Evolutionary conservation across 179 eudicot genomes (phyloP), one percentile per base, ranked within the genome.

Genomic region (Camellia oleifera): DNA sequence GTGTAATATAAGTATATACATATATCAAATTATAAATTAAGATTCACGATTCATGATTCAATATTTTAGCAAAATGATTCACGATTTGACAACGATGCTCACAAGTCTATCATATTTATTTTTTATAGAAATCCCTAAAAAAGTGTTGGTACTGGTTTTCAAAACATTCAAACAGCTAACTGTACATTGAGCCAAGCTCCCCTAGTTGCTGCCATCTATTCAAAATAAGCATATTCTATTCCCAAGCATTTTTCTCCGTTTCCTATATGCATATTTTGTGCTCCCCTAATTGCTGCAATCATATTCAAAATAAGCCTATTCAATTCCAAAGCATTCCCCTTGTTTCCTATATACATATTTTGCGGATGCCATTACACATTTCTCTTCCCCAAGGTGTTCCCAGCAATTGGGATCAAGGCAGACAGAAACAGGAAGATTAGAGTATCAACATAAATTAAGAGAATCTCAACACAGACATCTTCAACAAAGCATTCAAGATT

Each of bases 401-500:
- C 12, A 74, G 18, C 18, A 74, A 75, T 3, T 74, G 11, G 26
- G 5, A 46, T 17, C 56, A 69, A 40, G 57, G 7, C 5, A 48
- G 52, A 48, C 52, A 8, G 1, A 66, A 66, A 66, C 45, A 66
- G 2, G 45, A 23, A 66, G n/a, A 66, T 23, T 11, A 66, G 45
- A 66, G 69, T 26, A 7, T n/a, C 69, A 26, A 32, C 13, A 1
- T 3, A 5, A 9, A 58, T 14, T n/a, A 58, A 17, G n/a, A 74
- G 2, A 32, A 12, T 68, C 72, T 50, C 48, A 62, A 9, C 44
- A 57, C 7, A 10, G 54, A n/a, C 53, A 58, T 58, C 48, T 74
- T 74, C 67, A 58, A n/a, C 52, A 74, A 57, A 15, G 26, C 26
- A 17, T 32, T 73, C 77, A 74, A 44, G 54, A 75, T 20, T 44